These are phyloP conservation scores for Aspergillus fructus DNA, from an alignment of 2,329 filamentous ascomycete species.

Conservation along the genomic window DNA sequence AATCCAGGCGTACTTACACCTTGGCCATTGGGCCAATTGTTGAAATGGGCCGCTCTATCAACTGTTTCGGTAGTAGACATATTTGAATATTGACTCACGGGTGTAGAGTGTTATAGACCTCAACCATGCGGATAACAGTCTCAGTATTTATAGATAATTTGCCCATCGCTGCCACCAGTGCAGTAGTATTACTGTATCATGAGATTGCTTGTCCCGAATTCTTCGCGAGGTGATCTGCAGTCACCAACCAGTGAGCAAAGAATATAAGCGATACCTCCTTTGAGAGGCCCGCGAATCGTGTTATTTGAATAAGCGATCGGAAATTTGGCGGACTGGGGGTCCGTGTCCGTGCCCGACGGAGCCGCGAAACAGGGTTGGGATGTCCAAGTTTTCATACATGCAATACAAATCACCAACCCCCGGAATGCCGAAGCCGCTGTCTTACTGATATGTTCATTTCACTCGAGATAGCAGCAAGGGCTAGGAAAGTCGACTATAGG, in stretches of 20 bases:
- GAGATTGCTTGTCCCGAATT: not conserved
- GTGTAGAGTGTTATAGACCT: not conserved
- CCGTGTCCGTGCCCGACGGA: not conserved
- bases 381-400: not conserved
- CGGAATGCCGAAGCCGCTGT: no score
- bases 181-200: not conserved
- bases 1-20: constrained; percentile 41
- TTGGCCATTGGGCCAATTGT: constrained; percentile 54
- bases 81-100: not conserved
- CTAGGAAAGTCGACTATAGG: constrained; percentile 4
- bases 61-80: constrained; percentile 1
- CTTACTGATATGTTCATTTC: no score
- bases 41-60: constrained; percentile 24
- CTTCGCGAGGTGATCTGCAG: not conserved
- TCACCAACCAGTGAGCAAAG: not conserved
- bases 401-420: no score
- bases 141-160: not conserved
- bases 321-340: not conserved
- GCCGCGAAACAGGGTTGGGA: not conserved
- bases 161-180: not conserved
- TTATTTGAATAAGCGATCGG: not conserved
- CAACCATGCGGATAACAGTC: not conserved
- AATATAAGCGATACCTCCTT: not conserved
- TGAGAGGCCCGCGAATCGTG: not conserved
- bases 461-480: not conserved